Evolutionary conservation across 352 stramenopile genomes (phyloP).

Genomic region (Blastocystis sp.): DNA sequence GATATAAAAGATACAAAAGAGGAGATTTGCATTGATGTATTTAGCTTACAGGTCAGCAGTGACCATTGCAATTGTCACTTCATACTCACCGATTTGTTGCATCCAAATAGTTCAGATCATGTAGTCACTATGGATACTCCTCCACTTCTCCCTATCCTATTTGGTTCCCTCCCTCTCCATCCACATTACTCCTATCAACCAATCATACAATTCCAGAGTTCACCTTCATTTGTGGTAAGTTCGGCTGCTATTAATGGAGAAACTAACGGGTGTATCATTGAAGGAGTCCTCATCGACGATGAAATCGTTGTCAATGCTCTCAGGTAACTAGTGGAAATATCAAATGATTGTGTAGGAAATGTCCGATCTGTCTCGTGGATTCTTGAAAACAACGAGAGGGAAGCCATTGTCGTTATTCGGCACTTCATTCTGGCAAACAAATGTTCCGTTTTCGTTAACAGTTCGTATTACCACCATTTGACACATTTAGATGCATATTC

Average conservation of each 20-base stretch:
- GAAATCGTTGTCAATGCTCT: background rate
- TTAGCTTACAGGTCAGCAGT: too few species aligned
- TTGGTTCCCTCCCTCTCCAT: background rate
- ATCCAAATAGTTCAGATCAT: too few species aligned
- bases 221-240: too few species aligned
- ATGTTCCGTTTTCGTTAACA: constrained; percentile 26
- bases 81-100: too few species aligned
- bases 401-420: constrained; percentile 6
- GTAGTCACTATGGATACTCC: too few species aligned
- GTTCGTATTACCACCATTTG: background rate
- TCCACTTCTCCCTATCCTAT: background rate
- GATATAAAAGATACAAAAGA: too few species aligned
- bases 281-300: background rate
- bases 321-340: background rate
- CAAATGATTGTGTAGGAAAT: background rate
- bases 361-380: background rate
- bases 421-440: constrained; percentile 10
- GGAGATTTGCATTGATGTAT: too few species aligned
- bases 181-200: background rate
- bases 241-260: too few species aligned
- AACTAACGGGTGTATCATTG: background rate
- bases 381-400: background rate
- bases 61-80: too few species aligned
- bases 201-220: background rate
- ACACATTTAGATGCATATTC: background rate